A percentile compares a stretch with the other conserved stretches of the same genome.
These are phyloP conservation scores for Colletotrichum filicis DNA, from an alignment of 2,329 filamentous ascomycete genomes.

Conservation along the genomic window DNA sequence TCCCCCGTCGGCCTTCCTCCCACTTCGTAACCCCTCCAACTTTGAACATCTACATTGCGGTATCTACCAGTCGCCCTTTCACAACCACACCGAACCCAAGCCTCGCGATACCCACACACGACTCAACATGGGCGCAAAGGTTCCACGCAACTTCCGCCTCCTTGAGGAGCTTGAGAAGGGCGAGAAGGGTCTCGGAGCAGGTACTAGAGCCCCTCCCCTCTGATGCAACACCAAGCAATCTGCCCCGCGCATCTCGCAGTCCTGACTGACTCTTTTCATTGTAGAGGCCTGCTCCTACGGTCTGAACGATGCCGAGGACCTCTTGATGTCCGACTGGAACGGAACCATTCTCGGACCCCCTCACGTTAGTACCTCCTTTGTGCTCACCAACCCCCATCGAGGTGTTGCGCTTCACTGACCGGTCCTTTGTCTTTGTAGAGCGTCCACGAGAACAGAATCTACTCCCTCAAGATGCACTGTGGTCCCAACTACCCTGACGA, in stretches of 20 bases:
- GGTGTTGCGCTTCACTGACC: constrained; percentile 17
- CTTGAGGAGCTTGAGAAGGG: constrained; percentile 99
- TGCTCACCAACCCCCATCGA: background rate
- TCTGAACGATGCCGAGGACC: constrained; percentile 91
- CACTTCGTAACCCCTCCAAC: constrained; percentile 27
- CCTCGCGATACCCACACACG: background rate
- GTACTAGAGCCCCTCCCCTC: constrained; percentile 56
- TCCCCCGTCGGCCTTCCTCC: constrained; percentile 1
- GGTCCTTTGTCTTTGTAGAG: constrained; percentile 64
- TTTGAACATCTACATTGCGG: background rate
- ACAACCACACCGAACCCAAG: background rate
- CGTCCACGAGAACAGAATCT: constrained; percentile 98
- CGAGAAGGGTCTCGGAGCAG: constrained; percentile 95
- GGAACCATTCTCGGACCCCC: constrained; percentile 97
- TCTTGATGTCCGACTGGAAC: constrained; percentile 98
- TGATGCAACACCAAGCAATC: background rate
- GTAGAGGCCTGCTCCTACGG: constrained; percentile 97
- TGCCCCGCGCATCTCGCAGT: constrained; percentile 9
- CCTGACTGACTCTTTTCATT: constrained; percentile 21
- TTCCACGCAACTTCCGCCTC: constrained; percentile 95
- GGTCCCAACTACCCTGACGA: constrained; percentile 88
- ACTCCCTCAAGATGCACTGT: constrained; percentile 97
- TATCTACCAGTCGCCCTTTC: background rate
- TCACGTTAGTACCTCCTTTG: constrained; percentile 72
- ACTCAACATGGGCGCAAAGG: constrained; percentile 59